Conservation (phyloP, 2,329 filamentous ascomycete species). For the Lasiodiplodia sp. region DNA sequence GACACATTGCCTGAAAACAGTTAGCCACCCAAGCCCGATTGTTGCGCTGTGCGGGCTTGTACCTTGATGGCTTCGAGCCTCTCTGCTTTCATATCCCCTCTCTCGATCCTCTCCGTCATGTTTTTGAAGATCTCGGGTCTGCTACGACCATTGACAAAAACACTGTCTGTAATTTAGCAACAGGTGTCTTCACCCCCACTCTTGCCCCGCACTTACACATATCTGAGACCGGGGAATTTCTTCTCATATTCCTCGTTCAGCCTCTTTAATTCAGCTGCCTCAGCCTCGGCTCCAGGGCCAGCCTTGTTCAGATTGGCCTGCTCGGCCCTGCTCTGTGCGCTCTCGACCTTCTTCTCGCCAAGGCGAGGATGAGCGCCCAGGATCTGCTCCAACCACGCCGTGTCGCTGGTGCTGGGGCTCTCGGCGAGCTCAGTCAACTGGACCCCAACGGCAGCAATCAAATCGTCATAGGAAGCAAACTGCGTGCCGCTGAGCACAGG, state of each 20-base stretch:
- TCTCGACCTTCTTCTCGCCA: constrained; percentile 82
- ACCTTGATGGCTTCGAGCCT: constrained; percentile 78
- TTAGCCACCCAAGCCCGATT: constrained; percentile 31
- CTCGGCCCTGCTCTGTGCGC: constrained; percentile 79
- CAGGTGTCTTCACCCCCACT: background rate
- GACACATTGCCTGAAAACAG: constrained; percentile 81
- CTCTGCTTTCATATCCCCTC: constrained; percentile 71
- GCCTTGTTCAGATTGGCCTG: constrained; percentile 71
- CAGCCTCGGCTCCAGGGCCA: constrained; percentile 58
- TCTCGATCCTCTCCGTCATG: constrained; percentile 76
- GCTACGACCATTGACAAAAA: constrained; percentile 86
- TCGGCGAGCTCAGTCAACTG: constrained; percentile 60
- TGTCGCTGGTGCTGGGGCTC: constrained; percentile 53
- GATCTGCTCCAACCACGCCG: constrained; percentile 70
- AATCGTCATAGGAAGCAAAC: constrained; percentile 71
- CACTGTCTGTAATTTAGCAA: constrained; percentile 52
- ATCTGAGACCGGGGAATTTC: constrained; percentile 81
- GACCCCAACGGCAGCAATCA: constrained; percentile 71
- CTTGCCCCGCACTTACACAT: constrained; percentile 65
- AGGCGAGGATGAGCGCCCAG: constrained; percentile 83
- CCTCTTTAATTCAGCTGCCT: constrained; percentile 62
- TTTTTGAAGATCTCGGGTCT: constrained; percentile 79
- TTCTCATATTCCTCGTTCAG: constrained; percentile 82
- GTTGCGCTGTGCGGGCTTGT: constrained; percentile 30
- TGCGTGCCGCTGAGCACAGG: constrained; percentile 66